A percentile compares a stretch with the other conserved stretches of the same genome.
phyloP scores from a whole-genome alignment of 2,329 filamentous ascomycete species.

The Leptographium lundbergii region DNA sequence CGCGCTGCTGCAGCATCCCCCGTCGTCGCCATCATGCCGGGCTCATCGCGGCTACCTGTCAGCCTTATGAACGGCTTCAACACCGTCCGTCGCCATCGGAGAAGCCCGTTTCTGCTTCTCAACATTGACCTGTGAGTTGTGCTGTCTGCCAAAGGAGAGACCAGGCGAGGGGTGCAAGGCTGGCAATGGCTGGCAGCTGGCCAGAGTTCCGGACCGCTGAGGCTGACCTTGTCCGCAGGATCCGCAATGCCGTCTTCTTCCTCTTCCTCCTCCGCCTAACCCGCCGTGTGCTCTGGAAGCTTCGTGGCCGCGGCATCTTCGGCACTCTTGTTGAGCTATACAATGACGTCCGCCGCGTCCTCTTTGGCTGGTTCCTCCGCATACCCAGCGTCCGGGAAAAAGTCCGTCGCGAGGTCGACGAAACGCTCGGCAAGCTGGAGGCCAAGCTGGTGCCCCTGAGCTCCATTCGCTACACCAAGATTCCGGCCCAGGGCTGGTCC shows the following conservation, averaged over 20 bases:
- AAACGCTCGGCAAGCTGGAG: conserved; percentile 70
- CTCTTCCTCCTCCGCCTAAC: conserved; percentile 78
- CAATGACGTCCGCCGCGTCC: conserved; percentile 52
- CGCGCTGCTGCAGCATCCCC: background rate
- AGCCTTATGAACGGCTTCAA: conserved; percentile 57
- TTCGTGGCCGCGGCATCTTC: conserved; percentile 78
- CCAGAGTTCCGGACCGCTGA: no score
- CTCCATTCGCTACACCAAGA: conserved; percentile 51
- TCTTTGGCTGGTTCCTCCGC: conserved; percentile 77
- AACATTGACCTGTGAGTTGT: conserved; percentile 57
- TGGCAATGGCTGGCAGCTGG: no score
- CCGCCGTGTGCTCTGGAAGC: conserved; percentile 67
- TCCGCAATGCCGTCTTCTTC: conserved; percentile 80
- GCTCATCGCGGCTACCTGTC: conserved; percentile 56
- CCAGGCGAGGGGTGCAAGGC: no score
- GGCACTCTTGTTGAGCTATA: conserved; percentile 69
- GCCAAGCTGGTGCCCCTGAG: conserved; percentile 67
- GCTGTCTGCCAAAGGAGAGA: no score
- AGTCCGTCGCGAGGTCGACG: conserved; percentile 72
- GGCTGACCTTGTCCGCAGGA: conserved; percentile 28
- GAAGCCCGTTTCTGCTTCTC: conserved; percentile 43
- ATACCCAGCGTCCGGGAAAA: conserved; percentile 76
- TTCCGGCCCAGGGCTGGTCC: conserved; percentile 76
- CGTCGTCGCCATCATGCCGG: conserved; percentile 36
- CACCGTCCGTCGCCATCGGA: conserved; percentile 44